Evolutionary conservation across 2,329 filamentous ascomycete species (phyloP), one percentile per base, ranked within the genome.

Genomic region (Fusarium sp.): DNA sequence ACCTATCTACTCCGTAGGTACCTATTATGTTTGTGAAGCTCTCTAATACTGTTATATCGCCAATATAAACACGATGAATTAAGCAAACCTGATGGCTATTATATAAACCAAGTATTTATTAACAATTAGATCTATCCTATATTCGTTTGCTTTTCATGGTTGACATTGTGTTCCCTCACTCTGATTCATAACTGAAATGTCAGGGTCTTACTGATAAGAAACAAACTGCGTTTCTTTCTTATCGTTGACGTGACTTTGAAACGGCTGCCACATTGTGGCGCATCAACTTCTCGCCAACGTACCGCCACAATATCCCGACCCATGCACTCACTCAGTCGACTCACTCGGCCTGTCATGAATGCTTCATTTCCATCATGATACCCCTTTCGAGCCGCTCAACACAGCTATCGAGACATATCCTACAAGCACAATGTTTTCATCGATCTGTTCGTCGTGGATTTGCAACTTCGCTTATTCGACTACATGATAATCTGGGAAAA

Each of bases 361-460:
- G 38, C 49, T 27, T 57, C 55, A 31, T 21, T 46, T 29, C 46
- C 49, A 55, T 63, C 37, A 70, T 70, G 68, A 66, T 60, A 59
- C 36, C 57, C 23, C 38, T 53, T 15, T 31, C 48, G 42, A 51
- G 56, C 49, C 64, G 66, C 42, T 53, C 51, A 37, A 23, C 48
- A 21, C 50, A 56, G 50, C 50, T 69, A 32, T 25, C 52, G 32
- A 62, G 49, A 15, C 54, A 47, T 10, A 2, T 50, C 13, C 9
- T 32, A 23, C 46, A 51, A n/a, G 17, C 23, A 3, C 57, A 45
- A 27, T 35, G 42, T 10, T 14, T 48, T 9, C 31, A 29, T 27
- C 44, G 25, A 9, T 45, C 29, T 23, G 14, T 37, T 35, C 53
- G 48, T 25, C 60, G 57, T 29, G 49, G 49, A 14, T 67, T 70